A percentile compares a stretch with the other conserved stretches of the same genome.
These are phyloP conservation scores for Cryptococcus deneoformans DNA, from an alignment of 1,284 basidiomycete species.

Conservation along the genomic window DNA sequence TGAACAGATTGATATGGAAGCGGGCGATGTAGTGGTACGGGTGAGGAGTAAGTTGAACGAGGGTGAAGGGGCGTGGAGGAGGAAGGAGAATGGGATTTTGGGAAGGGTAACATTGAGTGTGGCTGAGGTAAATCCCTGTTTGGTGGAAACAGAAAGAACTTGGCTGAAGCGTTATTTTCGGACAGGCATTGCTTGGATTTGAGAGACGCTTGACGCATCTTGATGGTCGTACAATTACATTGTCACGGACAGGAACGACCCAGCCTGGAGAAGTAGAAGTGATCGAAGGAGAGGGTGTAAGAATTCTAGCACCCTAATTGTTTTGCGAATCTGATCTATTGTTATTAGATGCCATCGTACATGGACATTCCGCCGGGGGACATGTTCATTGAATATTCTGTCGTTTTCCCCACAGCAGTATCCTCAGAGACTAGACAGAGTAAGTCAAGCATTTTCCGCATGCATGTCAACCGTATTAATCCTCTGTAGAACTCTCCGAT, in stretches of 20 bases:
- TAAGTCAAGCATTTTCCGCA: constrained; percentile 37
- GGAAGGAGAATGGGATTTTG: constrained; percentile 84
- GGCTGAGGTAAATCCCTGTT: constrained; percentile 64
- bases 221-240: constrained; percentile 74
- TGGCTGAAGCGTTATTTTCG: not conserved
- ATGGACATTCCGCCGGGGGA: constrained; percentile 63
- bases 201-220: constrained; percentile 78
- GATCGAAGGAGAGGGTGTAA: constrained; percentile 72
- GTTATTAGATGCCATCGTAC: constrained; percentile 66
- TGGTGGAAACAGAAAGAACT: not conserved
- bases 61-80: constrained; percentile 69
- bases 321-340: not conserved
- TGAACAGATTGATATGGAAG: constrained; percentile 86
- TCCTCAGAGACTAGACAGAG: constrained; percentile 64
- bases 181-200: constrained; percentile 49
- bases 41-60: constrained; percentile 65
- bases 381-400: constrained; percentile 85
- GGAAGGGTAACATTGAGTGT: constrained; percentile 86
- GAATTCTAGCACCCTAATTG: constrained; percentile 8
- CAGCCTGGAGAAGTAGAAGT: constrained; percentile 91
- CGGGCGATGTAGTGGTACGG: constrained; percentile 83
- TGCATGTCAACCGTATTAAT: not conserved
- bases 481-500: constrained; percentile 10
- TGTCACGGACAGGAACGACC: constrained; percentile 73
- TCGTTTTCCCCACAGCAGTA: constrained; percentile 74